Evolutionary conservation across 2,329 filamentous ascomycete species (phyloP).

Genomic region (Alternaria atra): DNA sequence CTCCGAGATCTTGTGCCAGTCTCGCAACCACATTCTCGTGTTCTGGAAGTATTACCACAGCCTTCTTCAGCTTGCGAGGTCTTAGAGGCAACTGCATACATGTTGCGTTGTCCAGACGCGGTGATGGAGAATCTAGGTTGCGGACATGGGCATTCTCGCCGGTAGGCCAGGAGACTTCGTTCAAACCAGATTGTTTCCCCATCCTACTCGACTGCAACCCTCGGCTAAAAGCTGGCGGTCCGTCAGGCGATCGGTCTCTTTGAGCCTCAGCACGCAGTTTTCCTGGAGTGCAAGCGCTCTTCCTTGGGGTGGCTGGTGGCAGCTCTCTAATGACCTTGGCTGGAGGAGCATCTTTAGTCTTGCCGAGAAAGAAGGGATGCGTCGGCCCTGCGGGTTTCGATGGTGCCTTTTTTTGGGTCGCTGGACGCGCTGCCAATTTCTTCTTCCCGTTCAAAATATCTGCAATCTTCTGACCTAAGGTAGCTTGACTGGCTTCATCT

Average conservation of each 20-base stretch:
- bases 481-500: conserved; percentile 56
- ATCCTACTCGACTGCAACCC: conserved; percentile 32
- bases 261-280: conserved; percentile 53
- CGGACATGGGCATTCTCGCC: conserved; percentile 62
- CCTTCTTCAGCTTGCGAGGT: conserved; percentile 53
- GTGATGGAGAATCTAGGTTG: conserved; percentile 23
- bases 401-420: conserved; percentile 29
- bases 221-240: conserved; percentile 31
- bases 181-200: conserved; percentile 71
- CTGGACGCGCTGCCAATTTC: conserved; percentile 25
- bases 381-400: conserved; percentile 52
- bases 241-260: conserved; percentile 25
- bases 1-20: conserved; percentile 30
- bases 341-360: conserved; percentile 47
- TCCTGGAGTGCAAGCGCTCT: conserved; percentile 57
- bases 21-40: conserved; percentile 39
- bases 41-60: conserved; percentile 29
- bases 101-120: background rate
- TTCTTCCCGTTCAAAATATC: conserved; percentile 63
- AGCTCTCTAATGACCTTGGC: conserved; percentile 18
- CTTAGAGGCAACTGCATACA: conserved; percentile 13
- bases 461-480: conserved; percentile 69
- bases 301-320: conserved; percentile 32
- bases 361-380: conserved; percentile 76
- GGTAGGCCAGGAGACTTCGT: conserved; percentile 76